phyloP scores from a whole-genome alignment of 2,329 filamentous ascomycete species.

The Paecilomyces sp. region DNA sequence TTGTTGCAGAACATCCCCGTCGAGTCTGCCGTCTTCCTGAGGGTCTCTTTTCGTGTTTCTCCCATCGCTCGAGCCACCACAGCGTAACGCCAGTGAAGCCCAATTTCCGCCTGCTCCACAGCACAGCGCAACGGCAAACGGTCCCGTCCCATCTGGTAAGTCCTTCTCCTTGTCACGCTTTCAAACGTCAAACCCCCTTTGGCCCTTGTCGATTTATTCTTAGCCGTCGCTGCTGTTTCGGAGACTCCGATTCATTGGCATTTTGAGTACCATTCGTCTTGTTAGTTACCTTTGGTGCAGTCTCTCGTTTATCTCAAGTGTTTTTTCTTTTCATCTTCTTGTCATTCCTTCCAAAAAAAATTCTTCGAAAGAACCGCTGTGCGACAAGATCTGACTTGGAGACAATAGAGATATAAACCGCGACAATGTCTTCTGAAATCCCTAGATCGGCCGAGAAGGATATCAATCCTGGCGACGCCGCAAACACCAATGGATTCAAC shows the following conservation, averaged over 20 bases:
- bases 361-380: not conserved
- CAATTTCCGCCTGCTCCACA: not conserved
- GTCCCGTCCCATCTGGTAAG: not conserved
- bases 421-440: conserved; percentile 20
- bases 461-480: conserved; percentile 8
- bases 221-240: not conserved
- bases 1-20: not conserved
- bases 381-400: not conserved
- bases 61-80: not conserved
- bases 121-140: not conserved
- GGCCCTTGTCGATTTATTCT: not conserved
- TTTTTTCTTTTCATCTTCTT: not conserved
- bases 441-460: conserved; percentile 26
- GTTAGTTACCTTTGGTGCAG: not conserved
- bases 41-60: not conserved
- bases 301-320: not conserved
- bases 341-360: not conserved
- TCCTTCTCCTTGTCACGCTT: not conserved
- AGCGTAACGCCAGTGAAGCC: not conserved
- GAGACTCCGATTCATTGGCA: not conserved
- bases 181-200: not conserved
- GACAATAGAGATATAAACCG: conserved; percentile 3
- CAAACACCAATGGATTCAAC: conserved; percentile 6
- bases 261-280: not conserved
- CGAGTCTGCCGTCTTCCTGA: not conserved